A percentile compares a stretch with the other conserved stretches of the same genome.
Conservation (phyloP, 371 early-diverging fungal species). For the Phascolomyces articulosus region DNA sequence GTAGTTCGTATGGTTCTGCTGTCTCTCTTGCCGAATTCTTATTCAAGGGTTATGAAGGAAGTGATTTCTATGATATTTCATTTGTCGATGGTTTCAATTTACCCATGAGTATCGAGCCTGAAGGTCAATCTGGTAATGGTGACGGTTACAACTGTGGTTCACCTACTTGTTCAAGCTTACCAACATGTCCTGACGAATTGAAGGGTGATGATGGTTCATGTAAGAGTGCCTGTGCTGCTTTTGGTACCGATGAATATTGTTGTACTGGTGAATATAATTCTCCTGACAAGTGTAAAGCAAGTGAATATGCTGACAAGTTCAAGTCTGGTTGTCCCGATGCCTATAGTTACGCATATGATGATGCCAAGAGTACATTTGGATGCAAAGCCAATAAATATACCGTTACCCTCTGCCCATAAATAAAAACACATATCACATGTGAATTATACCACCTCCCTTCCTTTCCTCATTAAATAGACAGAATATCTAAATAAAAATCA, state of each 20-base stretch:
- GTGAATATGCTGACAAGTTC: conserved; percentile 13
- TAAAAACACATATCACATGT: not conserved
- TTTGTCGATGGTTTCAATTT: conserved; percentile 33
- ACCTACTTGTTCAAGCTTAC: conserved; percentile 16
- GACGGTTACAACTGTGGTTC: conserved; percentile 17
- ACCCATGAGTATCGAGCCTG: conserved; percentile 19
- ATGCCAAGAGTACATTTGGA: conserved; percentile 25
- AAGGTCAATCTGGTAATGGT: conserved; percentile 7
- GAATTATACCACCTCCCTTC: too few species aligned
- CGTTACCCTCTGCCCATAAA: conserved; percentile 27
- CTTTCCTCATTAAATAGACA: too few species aligned
- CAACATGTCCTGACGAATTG: conserved; percentile 17
- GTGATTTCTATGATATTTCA: conserved; percentile 42
- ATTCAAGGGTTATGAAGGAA: conserved; percentile 20
- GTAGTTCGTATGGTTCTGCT: conserved; percentile 24
- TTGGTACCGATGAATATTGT: conserved; percentile 17
- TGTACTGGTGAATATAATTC: conserved; percentile 20
- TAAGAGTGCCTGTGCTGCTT: conserved; percentile 23
- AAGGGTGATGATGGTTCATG: conserved; percentile 17
- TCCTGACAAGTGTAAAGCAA: conserved; percentile 14
- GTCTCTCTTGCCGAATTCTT: conserved; percentile 42
- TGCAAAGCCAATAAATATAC: conserved; percentile 27
- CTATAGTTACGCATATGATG: conserved; percentile 42
- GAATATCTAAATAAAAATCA: too few species aligned
- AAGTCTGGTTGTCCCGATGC: conserved; percentile 32